Conservation (phyloP, 495 filamentous ascomycete genomes). For the Podospora comata region DNA sequence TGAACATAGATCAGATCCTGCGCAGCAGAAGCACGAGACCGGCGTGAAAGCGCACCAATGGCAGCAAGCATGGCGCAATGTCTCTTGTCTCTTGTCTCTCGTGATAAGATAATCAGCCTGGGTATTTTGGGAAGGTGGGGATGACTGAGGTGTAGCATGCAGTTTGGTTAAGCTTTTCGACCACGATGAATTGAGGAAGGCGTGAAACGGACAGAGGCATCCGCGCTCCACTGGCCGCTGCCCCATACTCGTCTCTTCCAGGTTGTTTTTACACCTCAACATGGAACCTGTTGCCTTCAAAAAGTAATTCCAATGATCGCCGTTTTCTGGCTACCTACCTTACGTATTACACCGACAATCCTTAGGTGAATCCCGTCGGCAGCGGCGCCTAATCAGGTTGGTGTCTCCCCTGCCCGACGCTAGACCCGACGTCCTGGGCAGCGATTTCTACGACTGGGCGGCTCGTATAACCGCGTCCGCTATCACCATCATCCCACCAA, state of each 20-base stretch:
- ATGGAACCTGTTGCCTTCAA: background rate
- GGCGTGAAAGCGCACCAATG: background rate
- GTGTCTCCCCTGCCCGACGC: background rate
- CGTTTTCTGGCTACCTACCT: no score
- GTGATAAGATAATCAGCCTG: background rate
- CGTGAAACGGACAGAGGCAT: background rate
- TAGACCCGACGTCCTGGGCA: background rate
- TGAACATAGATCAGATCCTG: background rate
- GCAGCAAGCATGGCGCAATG: background rate
- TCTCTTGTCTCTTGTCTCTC: no score
- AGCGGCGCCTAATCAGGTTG: background rate
- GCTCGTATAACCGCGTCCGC: constrained; percentile 19
- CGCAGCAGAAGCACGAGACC: background rate
- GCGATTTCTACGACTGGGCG: constrained; percentile 16
- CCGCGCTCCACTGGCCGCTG: no score
- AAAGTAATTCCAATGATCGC: background rate
- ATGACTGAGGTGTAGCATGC: background rate
- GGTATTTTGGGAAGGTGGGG: background rate
- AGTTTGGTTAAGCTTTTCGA: background rate
- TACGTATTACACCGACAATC: background rate
- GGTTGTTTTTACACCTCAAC: no score
- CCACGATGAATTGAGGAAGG: background rate
- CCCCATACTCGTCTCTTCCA: no score
- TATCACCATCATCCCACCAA: background rate
- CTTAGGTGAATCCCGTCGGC: background rate